These are phyloP conservation scores for Aethionema arabicum DNA, from an alignment of 345 rosid species.

Conservation along the genomic window DNA sequence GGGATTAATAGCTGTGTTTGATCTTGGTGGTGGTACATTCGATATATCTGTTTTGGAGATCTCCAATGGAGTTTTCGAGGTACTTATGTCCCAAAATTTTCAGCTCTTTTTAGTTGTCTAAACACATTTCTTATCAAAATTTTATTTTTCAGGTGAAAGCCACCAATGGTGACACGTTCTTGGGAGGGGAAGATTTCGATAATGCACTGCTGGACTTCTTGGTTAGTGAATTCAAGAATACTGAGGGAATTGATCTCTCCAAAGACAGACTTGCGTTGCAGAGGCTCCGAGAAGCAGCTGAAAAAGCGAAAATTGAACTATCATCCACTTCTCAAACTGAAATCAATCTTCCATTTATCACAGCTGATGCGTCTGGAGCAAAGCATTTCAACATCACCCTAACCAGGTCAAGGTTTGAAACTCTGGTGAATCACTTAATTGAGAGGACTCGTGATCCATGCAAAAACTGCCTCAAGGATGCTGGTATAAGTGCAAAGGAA, in stretches of 20 bases:
- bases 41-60: constrained; percentile 88
- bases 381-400: constrained; percentile 81
- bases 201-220: constrained; percentile 71
- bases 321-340: constrained; percentile 87
- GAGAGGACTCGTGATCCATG: constrained; percentile 75
- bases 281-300: constrained; percentile 89
- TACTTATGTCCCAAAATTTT: not conserved
- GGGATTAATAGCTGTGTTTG: constrained; percentile 89
- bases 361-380: constrained; percentile 84
- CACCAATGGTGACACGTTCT: constrained; percentile 92
- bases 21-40: constrained; percentile 92
- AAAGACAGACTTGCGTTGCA: constrained; percentile 84
- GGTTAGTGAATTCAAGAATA: constrained; percentile 73
- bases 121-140: not conserved
- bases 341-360: constrained; percentile 79
- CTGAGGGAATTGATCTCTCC: constrained; percentile 69
- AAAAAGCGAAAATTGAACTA: constrained; percentile 87
- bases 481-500: constrained; percentile 63
- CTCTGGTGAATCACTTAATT: constrained; percentile 64
- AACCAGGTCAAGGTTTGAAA: constrained; percentile 74
- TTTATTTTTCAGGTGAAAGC: constrained; percentile 69
- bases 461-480: constrained; percentile 80
- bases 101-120: not conserved
- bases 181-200: constrained; percentile 96
- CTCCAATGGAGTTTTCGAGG: constrained; percentile 96